Evolutionary conservation across 805 yeast species (phyloP).

Genomic region (Pichia kluyveri): DNA sequence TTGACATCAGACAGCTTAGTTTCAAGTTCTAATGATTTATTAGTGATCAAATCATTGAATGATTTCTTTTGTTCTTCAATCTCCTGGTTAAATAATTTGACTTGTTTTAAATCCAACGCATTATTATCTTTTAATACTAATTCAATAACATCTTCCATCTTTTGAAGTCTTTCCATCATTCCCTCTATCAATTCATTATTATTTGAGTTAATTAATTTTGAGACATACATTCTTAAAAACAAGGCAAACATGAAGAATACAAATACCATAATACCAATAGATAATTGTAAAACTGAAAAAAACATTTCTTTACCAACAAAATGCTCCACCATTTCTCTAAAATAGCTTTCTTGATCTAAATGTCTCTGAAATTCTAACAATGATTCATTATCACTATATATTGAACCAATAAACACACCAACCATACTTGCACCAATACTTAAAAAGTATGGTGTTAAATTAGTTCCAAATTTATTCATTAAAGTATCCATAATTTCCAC

Average conservation of each 20-base stretch:
- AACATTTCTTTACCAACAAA: conserved; percentile 6
- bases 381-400: neutral
- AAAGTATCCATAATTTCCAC: neutral
- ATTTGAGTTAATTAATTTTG: neutral
- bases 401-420: neutral
- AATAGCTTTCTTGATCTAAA: conserved; percentile 3
- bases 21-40: conserved; percentile 3
- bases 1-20: conserved; percentile 2
- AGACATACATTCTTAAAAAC: neutral
- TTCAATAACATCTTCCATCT: conserved; percentile 10
- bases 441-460: neutral
- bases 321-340: conserved; percentile 4
- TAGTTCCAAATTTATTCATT: neutral
- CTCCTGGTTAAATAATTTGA: conserved; percentile 3
- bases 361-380: conserved; percentile 3
- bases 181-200: neutral
- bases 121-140: conserved; percentile 7
- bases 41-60: conserved; percentile 1
- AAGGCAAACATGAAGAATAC: neutral
- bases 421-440: conserved; percentile 1
- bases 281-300: neutral
- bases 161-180: neutral
- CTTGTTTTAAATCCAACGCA: neutral
- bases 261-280: neutral
- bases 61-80: conserved; percentile 2